phyloP scores from a whole-genome alignment of 2,329 filamentous ascomycete species.

The Lachnellula occidentalis region DNA sequence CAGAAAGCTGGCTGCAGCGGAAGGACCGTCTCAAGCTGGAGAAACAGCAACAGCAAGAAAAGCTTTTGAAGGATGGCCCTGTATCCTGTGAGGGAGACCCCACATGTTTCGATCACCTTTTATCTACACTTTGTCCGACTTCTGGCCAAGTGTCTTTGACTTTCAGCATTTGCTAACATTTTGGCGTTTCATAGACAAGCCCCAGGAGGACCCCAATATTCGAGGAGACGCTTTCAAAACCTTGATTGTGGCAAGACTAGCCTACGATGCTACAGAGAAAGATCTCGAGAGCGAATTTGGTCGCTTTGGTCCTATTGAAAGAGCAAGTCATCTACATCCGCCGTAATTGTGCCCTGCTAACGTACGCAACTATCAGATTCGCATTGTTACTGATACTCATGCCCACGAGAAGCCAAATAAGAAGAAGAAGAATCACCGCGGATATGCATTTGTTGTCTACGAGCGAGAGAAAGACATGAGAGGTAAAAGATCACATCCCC shows the following conservation, averaged over 20 bases:
- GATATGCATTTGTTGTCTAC: slow-evolving; percentile 95
- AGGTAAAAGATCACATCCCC: slow-evolving; percentile 63
- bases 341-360: slow-evolving; percentile 12
- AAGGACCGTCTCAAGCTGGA: slow-evolving; percentile 80
- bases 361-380: slow-evolving; percentile 54
- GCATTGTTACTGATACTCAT: slow-evolving; percentile 75
- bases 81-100: slow-evolving; percentile 28
- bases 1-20: slow-evolving; percentile 87
- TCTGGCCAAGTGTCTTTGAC: slow-evolving; percentile 13
- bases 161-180: slow-evolving; percentile 18
- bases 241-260: slow-evolving; percentile 83
- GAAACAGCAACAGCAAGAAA: slow-evolving; percentile 64
- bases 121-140: slow-evolving; percentile 22
- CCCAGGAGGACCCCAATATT: slow-evolving; percentile 78
- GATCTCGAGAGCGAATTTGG: slow-evolving; percentile 93
- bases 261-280: slow-evolving; percentile 81
- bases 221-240: slow-evolving; percentile 94
- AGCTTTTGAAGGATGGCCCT: slow-evolving; percentile 32
- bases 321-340: slow-evolving; percentile 49
- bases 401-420: slow-evolving; percentile 65
- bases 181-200: slow-evolving; percentile 58
- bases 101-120: slow-evolving; percentile 24
- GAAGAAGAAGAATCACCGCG: slow-evolving; percentile 75
- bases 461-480: slow-evolving; percentile 98
- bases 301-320: slow-evolving; percentile 88